Base-by-base conservation (phyloP, 2,329 filamentous ascomycete genomes). In the Diaporthe longicolla region DNA sequence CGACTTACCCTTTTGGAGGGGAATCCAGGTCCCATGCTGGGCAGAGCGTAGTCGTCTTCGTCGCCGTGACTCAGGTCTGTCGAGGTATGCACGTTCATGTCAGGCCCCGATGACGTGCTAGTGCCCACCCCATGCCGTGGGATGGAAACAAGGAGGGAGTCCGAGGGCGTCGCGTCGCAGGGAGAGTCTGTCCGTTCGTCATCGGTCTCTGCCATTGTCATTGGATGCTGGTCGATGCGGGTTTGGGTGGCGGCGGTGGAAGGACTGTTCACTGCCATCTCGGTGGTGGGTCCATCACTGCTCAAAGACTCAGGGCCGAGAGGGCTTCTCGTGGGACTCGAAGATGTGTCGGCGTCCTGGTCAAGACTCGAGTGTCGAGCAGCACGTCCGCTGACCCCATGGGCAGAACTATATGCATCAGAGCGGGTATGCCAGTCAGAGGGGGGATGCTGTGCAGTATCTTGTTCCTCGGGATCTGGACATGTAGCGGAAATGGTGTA, bases 1-100 rank as follows among this genome's bases (percentile, higher is more conserved):
- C 24, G 71, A 81, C 87, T 57, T 87, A 91, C 89, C 82, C 89
- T 84, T 71, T 87, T 81, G 76, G 87, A 88, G 1, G 88, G 89
- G 74, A 87, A 89, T 73, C 90, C 88, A 78, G 87, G 88, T 50
- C 86, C 87, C 78, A 88, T 83, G 13, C 86, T 86, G 3, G 86
- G 84, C 40, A 86, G 82, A 54, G 83, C 77, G 32, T 78, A 79
- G 70, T 81, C 78, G 45, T 80, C 76, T 72, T 79, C 75, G 82
- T 81, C 76, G 71, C 76, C 75, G 70, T 79, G 43, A 75, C 76
- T 76, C 76, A 76, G 15, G 15, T 77, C 76, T 57, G 61, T 24
- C 13, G 45, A 45, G 43, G 13, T 35, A 29, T 66, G 59, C 54
- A 57, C 45, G 19, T 69, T 52, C 37, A 32, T 26, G 29, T 45